Evolutionary conservation across 176 grass and related monocot genomes (phyloP), one percentile per base, ranked within the genome.

Genomic region (Aegilops bicornis): DNA sequence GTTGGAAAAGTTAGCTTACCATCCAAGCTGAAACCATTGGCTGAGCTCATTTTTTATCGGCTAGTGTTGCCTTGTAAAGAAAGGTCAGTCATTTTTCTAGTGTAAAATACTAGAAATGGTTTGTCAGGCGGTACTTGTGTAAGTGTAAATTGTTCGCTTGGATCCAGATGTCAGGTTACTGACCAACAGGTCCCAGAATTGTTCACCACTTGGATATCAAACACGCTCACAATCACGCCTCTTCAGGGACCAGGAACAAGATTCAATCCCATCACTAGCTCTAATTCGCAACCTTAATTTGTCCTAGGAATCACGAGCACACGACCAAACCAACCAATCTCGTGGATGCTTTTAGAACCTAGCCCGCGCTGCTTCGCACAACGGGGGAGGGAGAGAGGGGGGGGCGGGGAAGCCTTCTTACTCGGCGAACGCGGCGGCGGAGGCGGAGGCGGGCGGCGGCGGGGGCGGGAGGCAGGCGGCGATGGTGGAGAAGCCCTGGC

Each of bases 401-500:
- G 1, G n/a, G 37, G 0, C 3, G 15, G 22, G 1, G 20, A 12
- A 3, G 6, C 25, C 15, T 4, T 78, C 89, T 90, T 90, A 90
- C 89, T 90, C 70, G 50, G 84, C 32, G 42, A 89, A 89, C 32
- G 82, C 78, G 14, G 58, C 72, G 48, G 77, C 31, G n/a, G 81
- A 83, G 13, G 71, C 45, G 42, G 80, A 65, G 60, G 32, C 15
- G 4, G 78, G 77, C 6, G 39, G 76, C 14, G 79, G 83, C 35
- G 27, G 69, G 27, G 78, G 61, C 3, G 78, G 40, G 72, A 61
- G 80, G 81, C 76, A 69, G 23, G 81, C 89, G 56, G 95, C 88
- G 91, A 98, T 84, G 50, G 96, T 92, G 61, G 92, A 98, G 83
- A 90, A 89, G 10, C 96, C 96, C 87, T 98, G 96, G 66, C 96